Evolutionary conservation across 1,284 basidiomycete species (phyloP).

Genomic region (Cutaneotrichosporon dermatis): DNA sequence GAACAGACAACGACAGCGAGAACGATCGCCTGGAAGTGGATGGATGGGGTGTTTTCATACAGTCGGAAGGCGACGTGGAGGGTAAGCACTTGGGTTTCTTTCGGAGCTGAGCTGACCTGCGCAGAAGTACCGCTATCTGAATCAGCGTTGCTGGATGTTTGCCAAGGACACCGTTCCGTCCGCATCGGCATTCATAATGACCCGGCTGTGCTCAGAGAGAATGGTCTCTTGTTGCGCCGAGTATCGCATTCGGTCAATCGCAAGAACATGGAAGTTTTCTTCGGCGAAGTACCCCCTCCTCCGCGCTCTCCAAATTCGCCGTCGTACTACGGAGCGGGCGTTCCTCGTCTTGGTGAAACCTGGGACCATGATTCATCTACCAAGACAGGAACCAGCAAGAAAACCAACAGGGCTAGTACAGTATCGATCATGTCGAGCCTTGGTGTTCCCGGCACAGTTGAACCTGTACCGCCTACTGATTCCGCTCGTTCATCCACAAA

Average conservation of each 20-base stretch:
- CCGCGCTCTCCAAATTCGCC: constrained; percentile 52
- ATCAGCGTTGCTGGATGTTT: constrained; percentile 75
- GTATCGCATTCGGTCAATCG: constrained; percentile 51
- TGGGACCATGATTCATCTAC: not conserved
- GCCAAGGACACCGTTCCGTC: constrained; percentile 72
- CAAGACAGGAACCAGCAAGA: constrained; percentile 50
- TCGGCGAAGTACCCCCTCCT: constrained; percentile 56
- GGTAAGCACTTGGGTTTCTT: constrained; percentile 50
- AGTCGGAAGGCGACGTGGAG: constrained; percentile 57
- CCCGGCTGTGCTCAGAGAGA: constrained; percentile 56
- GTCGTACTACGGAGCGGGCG: constrained; percentile 34
- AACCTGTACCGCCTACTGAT: constrained; percentile 51
- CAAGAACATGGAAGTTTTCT: constrained; percentile 55
- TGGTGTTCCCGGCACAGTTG: constrained; percentile 69
- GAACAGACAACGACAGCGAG: constrained; percentile 51
- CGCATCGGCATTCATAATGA: constrained; percentile 4
- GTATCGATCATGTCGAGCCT: constrained; percentile 91
- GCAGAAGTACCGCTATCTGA: constrained; percentile 72
- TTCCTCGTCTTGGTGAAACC: constrained; percentile 28
- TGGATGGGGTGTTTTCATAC: constrained; percentile 77
- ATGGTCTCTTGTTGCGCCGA: constrained; percentile 69
- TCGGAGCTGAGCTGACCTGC: too few species aligned
- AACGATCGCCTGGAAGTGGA: constrained; percentile 66
- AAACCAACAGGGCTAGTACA: constrained; percentile 85
- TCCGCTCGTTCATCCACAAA: constrained; percentile 43